Base-by-base conservation (phyloP, 1,139 yeast genomes). In the Blastobotrys raffinosifermentans region DNA sequence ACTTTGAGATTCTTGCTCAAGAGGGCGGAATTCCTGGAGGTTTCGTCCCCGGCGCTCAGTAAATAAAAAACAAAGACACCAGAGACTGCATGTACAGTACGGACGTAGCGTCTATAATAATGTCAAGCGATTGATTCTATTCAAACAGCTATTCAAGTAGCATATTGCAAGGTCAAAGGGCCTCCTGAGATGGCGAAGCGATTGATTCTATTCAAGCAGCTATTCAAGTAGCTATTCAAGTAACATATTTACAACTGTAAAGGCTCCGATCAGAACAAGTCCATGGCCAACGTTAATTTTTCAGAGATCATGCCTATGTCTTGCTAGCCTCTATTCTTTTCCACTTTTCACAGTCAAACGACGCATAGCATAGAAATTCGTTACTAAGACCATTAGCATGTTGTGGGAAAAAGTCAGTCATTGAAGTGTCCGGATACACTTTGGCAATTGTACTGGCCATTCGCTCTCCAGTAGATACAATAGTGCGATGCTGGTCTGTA, bases 401-500 rank as follows among this genome's bases (percentile, higher is more conserved):
- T 49, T 80, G 81, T 0, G 96, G 96, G 34, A 61, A 58, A 58
- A 82, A 87, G 27, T 70, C 64, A 0, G 96, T 86, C 37, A 76
- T 68, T 19, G 61, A 52, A 1, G 82, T 69, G 37, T 71, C 83
- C 1, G 87, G 84, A 51, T 86, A 86, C 16, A 73, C 73, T 37
- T 69, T 66, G 29, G 64, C 55, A 27, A 86, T 74, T 13, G 81
- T 60, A 3, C 71, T 71, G 19, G 69, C 67, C 91, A 87, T 86
- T 58, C 95, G 72, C 62, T 87, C 95, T 19, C 96, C 96, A 1
- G 96, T 86, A 45, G 93, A 82, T 3, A 84, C 74, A 15, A 84
- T 69, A 27, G 81, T 58, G 49, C 75, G 74, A 49, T 70, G 72
- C 42, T 67, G 66, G 19, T 42, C 37, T 17, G 51, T 40, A 7